These are phyloP conservation scores for Syncephalis plumigaleata DNA, from an alignment of 371 early-diverging fungal genomes.

Conservation along the genomic window DNA sequence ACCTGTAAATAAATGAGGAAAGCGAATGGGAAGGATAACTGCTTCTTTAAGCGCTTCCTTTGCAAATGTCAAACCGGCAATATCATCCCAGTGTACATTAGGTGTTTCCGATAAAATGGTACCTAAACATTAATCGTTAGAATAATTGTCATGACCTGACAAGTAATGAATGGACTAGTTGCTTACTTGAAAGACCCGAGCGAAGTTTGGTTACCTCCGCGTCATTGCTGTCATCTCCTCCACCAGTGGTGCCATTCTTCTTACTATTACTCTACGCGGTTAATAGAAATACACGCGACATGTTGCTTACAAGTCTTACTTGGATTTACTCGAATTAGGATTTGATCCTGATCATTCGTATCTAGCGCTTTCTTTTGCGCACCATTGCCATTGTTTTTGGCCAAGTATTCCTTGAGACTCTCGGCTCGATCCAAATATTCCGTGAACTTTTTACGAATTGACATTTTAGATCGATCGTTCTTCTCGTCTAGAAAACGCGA, in stretches of 20 bases:
- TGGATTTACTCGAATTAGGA: conserved; percentile 16
- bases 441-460: conserved; percentile 74
- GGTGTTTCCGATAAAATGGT: conserved; percentile 91
- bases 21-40: conserved; percentile 94
- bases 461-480: conserved; percentile 70
- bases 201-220: conserved; percentile 83
- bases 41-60: conserved; percentile 98
- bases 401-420: conserved; percentile 70
- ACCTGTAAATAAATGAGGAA: conserved; percentile 91
- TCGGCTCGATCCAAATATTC: conserved; percentile 93
- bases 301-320: too few species aligned
- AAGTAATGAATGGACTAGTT: too few species aligned
- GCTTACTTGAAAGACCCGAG: conserved; percentile 43
- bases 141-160: not conserved
- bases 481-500: conserved; percentile 74
- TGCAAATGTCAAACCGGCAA: conserved; percentile 95
- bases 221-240: conserved; percentile 53
- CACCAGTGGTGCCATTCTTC: conserved; percentile 21
- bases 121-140: conserved; percentile 15
- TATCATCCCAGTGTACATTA: conserved; percentile 91
- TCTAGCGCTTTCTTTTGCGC: conserved; percentile 40
- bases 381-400: conserved; percentile 30
- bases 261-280: conserved; percentile 7
- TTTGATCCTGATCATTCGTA: conserved; percentile 23
- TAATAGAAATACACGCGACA: not conserved